These are phyloP conservation scores for Micractinium sp. DNA, from an alignment of 139 green algal genomes.

Conservation along the genomic window DNA sequence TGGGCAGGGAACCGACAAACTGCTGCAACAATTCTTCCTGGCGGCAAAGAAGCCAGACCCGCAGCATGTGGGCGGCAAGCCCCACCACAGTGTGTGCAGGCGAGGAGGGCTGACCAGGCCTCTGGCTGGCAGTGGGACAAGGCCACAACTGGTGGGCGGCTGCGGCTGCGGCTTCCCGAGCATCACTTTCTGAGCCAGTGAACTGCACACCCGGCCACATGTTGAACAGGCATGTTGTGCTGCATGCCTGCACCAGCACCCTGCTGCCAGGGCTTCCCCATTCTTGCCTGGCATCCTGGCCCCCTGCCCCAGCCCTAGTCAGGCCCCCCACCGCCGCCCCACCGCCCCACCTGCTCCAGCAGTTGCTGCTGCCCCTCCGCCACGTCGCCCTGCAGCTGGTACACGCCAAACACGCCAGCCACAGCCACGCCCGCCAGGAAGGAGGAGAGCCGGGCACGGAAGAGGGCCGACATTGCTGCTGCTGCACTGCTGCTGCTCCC, in stretches of 20 bases:
- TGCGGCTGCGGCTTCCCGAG: too few species aligned
- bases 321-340: background rate
- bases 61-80: too few species aligned
- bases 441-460: conserved; percentile 43
- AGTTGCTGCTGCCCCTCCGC: conserved; percentile 37
- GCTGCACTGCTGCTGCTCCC: background rate
- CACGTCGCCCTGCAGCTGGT: conserved; percentile 44
- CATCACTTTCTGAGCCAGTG: too few species aligned
- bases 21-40: too few species aligned
- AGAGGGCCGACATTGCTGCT: conserved; percentile 42
- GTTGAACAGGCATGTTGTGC: background rate
- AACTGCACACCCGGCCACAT: too few species aligned
- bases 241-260: background rate
- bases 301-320: background rate
- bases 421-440: conserved; percentile 47
- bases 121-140: too few species aligned
- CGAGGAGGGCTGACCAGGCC: too few species aligned
- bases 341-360: conserved; percentile 29
- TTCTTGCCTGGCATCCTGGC: background rate
- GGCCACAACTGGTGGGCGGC: too few species aligned
- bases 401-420: conserved; percentile 35
- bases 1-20: too few species aligned
- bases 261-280: background rate
- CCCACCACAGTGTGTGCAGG: too few species aligned
- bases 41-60: too few species aligned